These are phyloP conservation scores for Epichloe baconii DNA, from an alignment of 2,329 filamentous ascomycete genomes.

Conservation along the genomic window DNA sequence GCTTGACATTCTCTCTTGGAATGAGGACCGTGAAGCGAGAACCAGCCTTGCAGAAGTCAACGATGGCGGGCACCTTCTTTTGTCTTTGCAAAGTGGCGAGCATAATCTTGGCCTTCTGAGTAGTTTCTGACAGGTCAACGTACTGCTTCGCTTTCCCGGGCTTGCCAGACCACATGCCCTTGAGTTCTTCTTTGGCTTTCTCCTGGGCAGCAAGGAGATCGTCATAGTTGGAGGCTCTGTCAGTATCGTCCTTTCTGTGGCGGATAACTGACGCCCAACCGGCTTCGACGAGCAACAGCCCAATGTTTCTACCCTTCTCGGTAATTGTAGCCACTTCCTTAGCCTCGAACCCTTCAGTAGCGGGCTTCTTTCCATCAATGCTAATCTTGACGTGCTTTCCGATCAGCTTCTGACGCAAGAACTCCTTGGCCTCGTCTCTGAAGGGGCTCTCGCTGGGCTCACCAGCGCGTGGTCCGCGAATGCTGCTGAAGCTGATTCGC, in stretches of 20 bases:
- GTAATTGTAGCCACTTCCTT: constrained; percentile 86
- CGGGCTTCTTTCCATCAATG: constrained; percentile 82
- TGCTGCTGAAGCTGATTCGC: constrained; percentile 82
- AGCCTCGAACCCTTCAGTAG: constrained; percentile 81
- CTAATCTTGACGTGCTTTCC: constrained; percentile 87
- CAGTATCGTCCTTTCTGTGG: constrained; percentile 87
- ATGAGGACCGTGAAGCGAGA: constrained; percentile 87
- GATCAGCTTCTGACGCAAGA: constrained; percentile 82
- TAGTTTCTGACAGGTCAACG: constrained; percentile 78
- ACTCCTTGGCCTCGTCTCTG: constrained; percentile 90
- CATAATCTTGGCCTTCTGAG: constrained; percentile 94
- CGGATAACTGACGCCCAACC: constrained; percentile 91
- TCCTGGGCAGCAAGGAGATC: constrained; percentile 71
- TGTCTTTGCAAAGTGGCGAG: constrained; percentile 77
- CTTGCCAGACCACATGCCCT: constrained; percentile 93
- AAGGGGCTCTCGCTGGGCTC: constrained; percentile 83
- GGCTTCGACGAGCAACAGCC: constrained; percentile 72
- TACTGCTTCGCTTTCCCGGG: constrained; percentile 70
- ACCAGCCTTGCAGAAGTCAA: constrained; percentile 96
- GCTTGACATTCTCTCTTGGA: constrained; percentile 83
- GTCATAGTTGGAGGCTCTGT: constrained; percentile 89
- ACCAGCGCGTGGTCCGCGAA: constrained; percentile 80
- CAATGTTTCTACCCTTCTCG: constrained; percentile 76
- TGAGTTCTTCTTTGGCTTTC: constrained; percentile 71
- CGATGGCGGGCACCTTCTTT: constrained; percentile 81